Evolutionary conservation across 495 filamentous ascomycete genomes (phyloP), one percentile per base, ranked within the genome.

Genomic region (Letharia lupina): DNA sequence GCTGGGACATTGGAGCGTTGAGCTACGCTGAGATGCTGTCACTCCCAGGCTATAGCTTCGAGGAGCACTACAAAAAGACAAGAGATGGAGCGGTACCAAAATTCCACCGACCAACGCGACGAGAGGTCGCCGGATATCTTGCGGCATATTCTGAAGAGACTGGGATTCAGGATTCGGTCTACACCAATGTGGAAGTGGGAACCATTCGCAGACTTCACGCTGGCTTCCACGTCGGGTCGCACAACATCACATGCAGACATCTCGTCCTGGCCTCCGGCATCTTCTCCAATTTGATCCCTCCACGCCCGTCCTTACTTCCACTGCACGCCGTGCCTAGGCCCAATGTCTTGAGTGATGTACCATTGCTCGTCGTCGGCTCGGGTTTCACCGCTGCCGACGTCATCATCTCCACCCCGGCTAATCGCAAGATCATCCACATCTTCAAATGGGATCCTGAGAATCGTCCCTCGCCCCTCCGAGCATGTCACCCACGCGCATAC

Each of bases 11-110:
- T 60, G 81, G 81, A 61, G 82, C 83, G 2, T 70, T 86, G 69
- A 88, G 86, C 72, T 88, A 89, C 75, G 83, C 85, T 7, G 83
- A 84, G 64, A 83, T 86, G 84, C 75, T 89, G 16, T 86, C 85
- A 3, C 71, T 89, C 16, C 86, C 86, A 0, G 86, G 82, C 0
- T 88, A 87, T 72, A 81, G 82, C 7, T 86, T 86, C 70, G 77
- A 78, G 3, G 79, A 84, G 13, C 81, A 88, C 65, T 78, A 83
- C 65, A 74, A 69, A 18, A 73, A 72, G 60, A 73, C 65, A 5
- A 76, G 78, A 13, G 77, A 78, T 8, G 73, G 78, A 41, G 70
- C 75, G 4, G 73, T 86, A 28, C 77, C 79, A 33, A 75, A 85
- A 18, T 83, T 84, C 57, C 81, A 81, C 35, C 77, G 86, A 54